These are phyloP conservation scores for Tetratostichococcus sp. DNA, from an alignment of 139 green algal genomes.

Conservation along the genomic window DNA sequence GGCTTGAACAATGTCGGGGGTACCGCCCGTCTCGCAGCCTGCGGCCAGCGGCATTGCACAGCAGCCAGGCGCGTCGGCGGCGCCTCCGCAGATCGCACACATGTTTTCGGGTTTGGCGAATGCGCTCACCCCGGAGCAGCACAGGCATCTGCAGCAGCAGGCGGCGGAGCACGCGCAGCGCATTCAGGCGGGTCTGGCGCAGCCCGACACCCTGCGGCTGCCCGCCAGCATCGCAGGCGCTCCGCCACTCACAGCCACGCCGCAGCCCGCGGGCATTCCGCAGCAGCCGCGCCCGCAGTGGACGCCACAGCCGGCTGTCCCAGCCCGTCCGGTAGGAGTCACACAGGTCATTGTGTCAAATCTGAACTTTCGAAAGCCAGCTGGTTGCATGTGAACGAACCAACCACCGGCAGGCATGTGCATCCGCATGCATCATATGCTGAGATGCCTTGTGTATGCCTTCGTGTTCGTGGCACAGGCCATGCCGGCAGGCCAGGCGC, in stretches of 20 bases:
- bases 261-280: neutral
- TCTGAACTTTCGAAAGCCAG: no score
- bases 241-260: no score
- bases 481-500: neutral
- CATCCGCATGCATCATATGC: no score
- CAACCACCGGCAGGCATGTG: no score
- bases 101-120: neutral
- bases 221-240: no score
- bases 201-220: neutral
- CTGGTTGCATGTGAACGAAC: no score
- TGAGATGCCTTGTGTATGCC: no score
- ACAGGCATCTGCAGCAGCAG: neutral
- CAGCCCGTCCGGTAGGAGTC: no score
- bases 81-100: neutral
- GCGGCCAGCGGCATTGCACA: neutral
- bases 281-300: neutral
- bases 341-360: no score
- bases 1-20: neutral
- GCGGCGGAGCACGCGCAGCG: neutral
- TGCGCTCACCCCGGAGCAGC: neutral
- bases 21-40: neutral
- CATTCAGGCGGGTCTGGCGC: neutral
- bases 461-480: no score
- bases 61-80: no score
- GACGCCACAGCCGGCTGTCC: neutral